Evolutionary conservation across 176 grass and related monocot species (phyloP).

Genomic region (Eremochloa ophiuroides): DNA sequence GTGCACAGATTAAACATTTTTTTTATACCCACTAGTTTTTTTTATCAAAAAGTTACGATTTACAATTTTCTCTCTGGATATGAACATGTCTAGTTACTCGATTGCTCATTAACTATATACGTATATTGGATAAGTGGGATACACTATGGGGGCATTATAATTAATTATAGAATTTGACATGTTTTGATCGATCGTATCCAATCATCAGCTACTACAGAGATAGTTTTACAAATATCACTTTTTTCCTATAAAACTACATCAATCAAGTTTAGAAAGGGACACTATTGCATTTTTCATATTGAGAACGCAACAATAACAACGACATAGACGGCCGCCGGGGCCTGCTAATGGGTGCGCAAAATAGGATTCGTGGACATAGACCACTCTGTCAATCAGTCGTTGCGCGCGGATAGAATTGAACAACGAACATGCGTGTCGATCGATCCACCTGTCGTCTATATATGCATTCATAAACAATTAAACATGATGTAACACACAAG

Average conservation of each 20-base stretch:
- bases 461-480: not conserved
- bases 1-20: no score
- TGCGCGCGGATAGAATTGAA: not conserved
- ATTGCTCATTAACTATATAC: not conserved
- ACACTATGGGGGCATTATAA: not conserved
- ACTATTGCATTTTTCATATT: not conserved
- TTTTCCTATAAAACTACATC: not conserved
- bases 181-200: no score
- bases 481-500: not conserved
- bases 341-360: not conserved
- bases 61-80: not conserved
- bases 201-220: no score
- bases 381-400: not conserved
- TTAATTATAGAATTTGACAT: not conserved
- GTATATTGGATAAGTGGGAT: not conserved
- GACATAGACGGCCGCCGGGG: not conserved
- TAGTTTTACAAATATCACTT: not conserved
- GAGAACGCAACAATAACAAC: not conserved
- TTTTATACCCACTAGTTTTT: no score
- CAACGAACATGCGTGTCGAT: not conserved
- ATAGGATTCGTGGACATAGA: not conserved
- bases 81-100: not conserved
- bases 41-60: no score
- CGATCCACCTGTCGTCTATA: not conserved
- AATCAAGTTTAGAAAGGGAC: not conserved